These are phyloP conservation scores for Solanum virginianum DNA, from an alignment of 257 asterid species.

Conservation along the genomic window DNA sequence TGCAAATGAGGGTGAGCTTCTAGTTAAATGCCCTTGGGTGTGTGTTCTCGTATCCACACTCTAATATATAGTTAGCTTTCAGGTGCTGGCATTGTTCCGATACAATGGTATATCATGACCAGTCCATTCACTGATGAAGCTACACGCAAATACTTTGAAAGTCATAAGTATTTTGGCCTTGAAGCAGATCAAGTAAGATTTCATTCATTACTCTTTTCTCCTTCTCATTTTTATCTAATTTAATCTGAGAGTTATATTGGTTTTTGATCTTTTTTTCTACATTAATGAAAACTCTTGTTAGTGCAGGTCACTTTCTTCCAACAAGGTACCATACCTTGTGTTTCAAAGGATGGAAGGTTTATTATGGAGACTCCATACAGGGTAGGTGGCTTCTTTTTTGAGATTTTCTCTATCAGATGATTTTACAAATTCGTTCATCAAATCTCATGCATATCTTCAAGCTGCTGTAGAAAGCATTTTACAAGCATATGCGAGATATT, in stretches of 20 bases:
- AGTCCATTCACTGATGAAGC: constrained; percentile 95
- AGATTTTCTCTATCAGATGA: neutral
- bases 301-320: constrained; percentile 87
- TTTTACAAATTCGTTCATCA: neutral
- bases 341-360: constrained; percentile 80
- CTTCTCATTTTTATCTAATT: neutral
- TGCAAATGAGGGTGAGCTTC: constrained; percentile 53
- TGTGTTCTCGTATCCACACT: neutral
- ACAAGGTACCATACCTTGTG: constrained; percentile 96
- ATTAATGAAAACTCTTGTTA: constrained; percentile 12
- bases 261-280: constrained; percentile 1
- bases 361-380: constrained; percentile 88
- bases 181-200: constrained; percentile 76
- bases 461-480: neutral
- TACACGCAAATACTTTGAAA: constrained; percentile 75
- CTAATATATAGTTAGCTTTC: neutral
- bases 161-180: constrained; percentile 88
- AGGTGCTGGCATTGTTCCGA: constrained; percentile 49
- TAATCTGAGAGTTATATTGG: neutral
- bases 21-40: neutral
- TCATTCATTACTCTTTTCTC: neutral
- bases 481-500: neutral
- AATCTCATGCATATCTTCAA: neutral
- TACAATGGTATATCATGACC: constrained; percentile 97
- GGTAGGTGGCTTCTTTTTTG: constrained; percentile 32